Conservation (phyloP, 2,329 filamentous ascomycete species). For the Colletotrichum godetiae region DNA sequence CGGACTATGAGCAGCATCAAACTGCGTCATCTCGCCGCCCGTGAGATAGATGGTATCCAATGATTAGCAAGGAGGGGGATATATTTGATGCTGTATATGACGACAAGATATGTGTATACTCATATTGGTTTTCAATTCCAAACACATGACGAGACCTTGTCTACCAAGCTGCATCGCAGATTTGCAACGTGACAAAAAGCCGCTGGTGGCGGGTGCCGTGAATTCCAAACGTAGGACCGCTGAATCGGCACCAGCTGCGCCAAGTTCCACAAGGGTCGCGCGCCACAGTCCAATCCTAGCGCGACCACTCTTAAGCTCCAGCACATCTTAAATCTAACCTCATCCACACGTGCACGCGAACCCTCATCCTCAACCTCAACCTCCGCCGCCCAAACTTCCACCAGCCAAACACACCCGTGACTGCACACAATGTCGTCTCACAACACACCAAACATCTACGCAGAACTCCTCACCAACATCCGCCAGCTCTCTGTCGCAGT, state of each 20-base stretch:
- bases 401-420: neutral
- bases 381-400: neutral
- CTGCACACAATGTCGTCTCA: conserved; percentile 15
- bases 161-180: too few species aligned
- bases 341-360: neutral
- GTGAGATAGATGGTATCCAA: neutral
- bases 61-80: too few species aligned
- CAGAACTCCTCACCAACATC: conserved; percentile 74
- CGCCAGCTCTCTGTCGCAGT: conserved; percentile 71
- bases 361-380: too few species aligned
- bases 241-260: neutral
- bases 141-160: too few species aligned
- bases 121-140: neutral
- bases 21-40: neutral
- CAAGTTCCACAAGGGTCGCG: neutral
- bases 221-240: neutral
- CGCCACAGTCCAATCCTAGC: neutral
- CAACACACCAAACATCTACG: conserved; percentile 60
- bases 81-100: neutral
- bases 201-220: neutral
- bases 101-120: neutral
- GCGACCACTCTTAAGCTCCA: neutral
- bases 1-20: neutral
- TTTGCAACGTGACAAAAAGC: neutral
- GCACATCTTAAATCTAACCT: conserved; percentile 13